phyloP scores from a whole-genome alignment of 2,329 filamentous ascomycete genomes.

The Colletotrichum spaethianum region DNA sequence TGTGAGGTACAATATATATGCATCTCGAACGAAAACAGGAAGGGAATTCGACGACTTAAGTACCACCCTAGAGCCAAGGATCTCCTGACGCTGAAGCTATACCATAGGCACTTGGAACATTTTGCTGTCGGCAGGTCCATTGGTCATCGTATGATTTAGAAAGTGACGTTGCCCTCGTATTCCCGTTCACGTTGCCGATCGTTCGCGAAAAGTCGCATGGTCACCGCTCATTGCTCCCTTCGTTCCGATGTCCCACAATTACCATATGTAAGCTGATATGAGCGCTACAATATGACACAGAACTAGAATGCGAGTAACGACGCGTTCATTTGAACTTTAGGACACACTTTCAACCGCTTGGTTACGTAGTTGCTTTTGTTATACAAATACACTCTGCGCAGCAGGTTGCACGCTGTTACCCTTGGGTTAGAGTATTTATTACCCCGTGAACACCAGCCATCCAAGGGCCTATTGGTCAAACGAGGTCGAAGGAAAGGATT shows the following conservation, averaged over 20 bases:
- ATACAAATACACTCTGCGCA: background rate
- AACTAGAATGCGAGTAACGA: background rate
- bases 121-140: background rate
- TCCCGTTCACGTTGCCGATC: background rate
- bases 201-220: constrained; percentile 18
- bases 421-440: background rate
- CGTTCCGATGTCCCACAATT: constrained; percentile 17
- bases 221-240: constrained; percentile 11
- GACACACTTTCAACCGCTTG: background rate
- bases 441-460: too few species aligned
- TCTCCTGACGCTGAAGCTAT: background rate
- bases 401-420: background rate
- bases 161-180: constrained; percentile 33
- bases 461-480: background rate
- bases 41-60: constrained; percentile 13
- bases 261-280: background rate
- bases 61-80: constrained; percentile 5
- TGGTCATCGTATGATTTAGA: background rate
- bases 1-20: background rate
- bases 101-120: background rate
- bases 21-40: too few species aligned
- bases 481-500: background rate
- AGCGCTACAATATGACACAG: background rate
- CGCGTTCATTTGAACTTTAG: background rate
- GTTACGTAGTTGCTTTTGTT: constrained; percentile 3